Evolutionary conservation across 805 yeast genomes (phyloP), one percentile per base, ranked within the genome.

Genomic region (Blastobotrys parvus): DNA sequence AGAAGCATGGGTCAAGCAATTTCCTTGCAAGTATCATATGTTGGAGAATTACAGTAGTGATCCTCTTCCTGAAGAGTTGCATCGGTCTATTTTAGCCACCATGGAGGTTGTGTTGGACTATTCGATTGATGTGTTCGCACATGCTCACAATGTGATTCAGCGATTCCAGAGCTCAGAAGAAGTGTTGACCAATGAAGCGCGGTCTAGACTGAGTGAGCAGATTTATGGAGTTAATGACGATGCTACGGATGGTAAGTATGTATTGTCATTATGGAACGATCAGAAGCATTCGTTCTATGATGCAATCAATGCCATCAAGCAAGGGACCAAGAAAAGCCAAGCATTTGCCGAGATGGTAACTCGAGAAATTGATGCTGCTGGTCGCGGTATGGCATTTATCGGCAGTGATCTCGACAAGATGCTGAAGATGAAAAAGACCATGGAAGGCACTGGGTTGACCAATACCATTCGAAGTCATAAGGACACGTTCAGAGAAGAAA

Each of bases 321-420:
- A 71, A 25, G 80, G 87, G 0, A 82, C 92, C 5, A 71, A 72
- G 17, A 79, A 82, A 52, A 75, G 74, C 1, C 62, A 62, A 10
- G 79, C 75, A 34, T 85, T 80, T 61, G 87, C 88, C 2, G 65
- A 68, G 21, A 84, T 83, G 89, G 75, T 85, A 7, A 79, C 86
- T 0, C 70, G 72, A 29, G 72, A 72, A 42, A 75, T 82, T 8
- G 80, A 84, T 50, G 47, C 56, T 1, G 67, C 70, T 44, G 95
- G 95, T 1, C 69, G 85, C 39, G 89, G 88, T 0, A 70, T 72
- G 35, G 87, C 86, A 1, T 61, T 80, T 44, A 69, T 78, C 1
- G 77, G 88, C 0, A 57, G 67, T 4, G 70, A 78, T 49, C 50
- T 81, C 4, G 62, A 62, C 0, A 65, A 71, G 6, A 60, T 86